Conservation (phyloP, 192 early-diverging fungal species). For the Kappamyces sp. region DNA sequence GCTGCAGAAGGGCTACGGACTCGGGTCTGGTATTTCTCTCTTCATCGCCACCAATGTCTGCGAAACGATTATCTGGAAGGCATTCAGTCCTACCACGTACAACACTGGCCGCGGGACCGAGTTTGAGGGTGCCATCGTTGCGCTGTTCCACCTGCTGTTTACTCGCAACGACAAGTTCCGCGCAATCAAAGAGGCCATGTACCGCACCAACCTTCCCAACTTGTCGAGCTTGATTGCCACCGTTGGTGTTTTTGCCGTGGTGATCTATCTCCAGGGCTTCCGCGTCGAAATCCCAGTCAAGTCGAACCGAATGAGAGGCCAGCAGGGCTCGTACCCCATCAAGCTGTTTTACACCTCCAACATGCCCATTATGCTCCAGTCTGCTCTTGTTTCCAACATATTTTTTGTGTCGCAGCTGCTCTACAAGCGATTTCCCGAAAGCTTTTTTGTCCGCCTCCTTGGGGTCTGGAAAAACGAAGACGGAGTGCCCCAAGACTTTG, state of each 20-base stretch:
- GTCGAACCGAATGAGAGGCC: constrained; percentile 90
- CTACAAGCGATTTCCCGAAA: constrained; percentile 96
- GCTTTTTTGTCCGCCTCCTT: constrained; percentile 84
- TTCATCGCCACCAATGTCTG: constrained; percentile 99
- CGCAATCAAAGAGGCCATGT: constrained; percentile 96
- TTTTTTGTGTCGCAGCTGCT: constrained; percentile 99
- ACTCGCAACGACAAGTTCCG: constrained; percentile 95
- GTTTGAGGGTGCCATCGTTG: constrained; percentile 97
- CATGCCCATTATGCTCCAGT: constrained; percentile 99
- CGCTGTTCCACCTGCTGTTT: constrained; percentile 90
- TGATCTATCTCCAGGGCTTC: constrained; percentile 95
- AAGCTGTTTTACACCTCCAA: constrained; percentile 99
- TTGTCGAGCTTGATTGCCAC: constrained; percentile 85
- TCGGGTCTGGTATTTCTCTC: constrained; percentile 97
- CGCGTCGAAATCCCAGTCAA: constrained; percentile 99
- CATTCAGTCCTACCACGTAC: constrained; percentile 93
- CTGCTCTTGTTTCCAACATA: constrained; percentile 90
- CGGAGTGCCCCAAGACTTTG: constrained; percentile 92
- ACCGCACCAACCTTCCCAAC: constrained; percentile 66
- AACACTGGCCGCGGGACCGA: constrained; percentile 94
- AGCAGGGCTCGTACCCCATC: constrained; percentile 97
- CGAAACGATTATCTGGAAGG: constrained; percentile 99
- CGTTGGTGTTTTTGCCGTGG: constrained; percentile 61
- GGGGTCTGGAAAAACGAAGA: constrained; percentile 96
- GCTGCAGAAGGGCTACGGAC: constrained; percentile 99